Conservation (phyloP, 2,329 filamentous ascomycete genomes). For the Chaetomiaceae sp. region DNA sequence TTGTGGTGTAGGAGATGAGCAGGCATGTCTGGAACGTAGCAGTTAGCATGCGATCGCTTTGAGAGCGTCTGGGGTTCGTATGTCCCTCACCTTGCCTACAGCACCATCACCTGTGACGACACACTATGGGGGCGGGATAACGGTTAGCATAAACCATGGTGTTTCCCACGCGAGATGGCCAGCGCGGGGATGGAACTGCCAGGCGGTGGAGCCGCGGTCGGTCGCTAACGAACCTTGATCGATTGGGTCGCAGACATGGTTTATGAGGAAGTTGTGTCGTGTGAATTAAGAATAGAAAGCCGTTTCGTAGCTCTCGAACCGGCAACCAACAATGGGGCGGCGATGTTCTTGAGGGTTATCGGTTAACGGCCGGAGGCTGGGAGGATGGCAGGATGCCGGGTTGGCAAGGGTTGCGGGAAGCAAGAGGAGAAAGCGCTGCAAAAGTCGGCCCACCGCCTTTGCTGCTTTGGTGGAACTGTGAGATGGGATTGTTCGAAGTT, state of each 20-base stretch:
- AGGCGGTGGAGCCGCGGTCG: conserved; percentile 8
- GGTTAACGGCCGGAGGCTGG: conserved; percentile 13
- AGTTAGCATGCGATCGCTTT: conserved; percentile 21
- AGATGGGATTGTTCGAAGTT: conserved; percentile 12
- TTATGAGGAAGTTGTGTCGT: neutral
- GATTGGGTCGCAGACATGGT: conserved; percentile 84
- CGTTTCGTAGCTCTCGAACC: conserved; percentile 2
- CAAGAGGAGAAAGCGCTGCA: conserved; percentile 14
- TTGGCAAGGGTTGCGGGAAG: conserved; percentile 18
- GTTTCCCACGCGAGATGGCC: neutral
- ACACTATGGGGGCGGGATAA: conserved; percentile 55
- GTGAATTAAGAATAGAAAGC: neutral
- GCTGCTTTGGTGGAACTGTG: conserved; percentile 18
- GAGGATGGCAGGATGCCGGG: conserved; percentile 13
- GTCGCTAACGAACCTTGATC: conserved; percentile 65
- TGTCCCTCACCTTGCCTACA: conserved; percentile 81
- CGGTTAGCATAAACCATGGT: conserved; percentile 30
- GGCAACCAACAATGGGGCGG: conserved; percentile 9
- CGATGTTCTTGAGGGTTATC: conserved; percentile 17
- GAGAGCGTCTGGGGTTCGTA: conserved; percentile 15
- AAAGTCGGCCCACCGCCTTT: conserved; percentile 17
- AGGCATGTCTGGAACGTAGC: conserved; percentile 73
- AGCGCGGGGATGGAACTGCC: neutral
- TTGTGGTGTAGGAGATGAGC: conserved; percentile 98
- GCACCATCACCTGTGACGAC: conserved; percentile 99